Evolutionary conservation across 495 filamentous ascomycete species (phyloP), one percentile per base, ranked within the genome.

Genomic region (Penicillium simplicissimum): DNA sequence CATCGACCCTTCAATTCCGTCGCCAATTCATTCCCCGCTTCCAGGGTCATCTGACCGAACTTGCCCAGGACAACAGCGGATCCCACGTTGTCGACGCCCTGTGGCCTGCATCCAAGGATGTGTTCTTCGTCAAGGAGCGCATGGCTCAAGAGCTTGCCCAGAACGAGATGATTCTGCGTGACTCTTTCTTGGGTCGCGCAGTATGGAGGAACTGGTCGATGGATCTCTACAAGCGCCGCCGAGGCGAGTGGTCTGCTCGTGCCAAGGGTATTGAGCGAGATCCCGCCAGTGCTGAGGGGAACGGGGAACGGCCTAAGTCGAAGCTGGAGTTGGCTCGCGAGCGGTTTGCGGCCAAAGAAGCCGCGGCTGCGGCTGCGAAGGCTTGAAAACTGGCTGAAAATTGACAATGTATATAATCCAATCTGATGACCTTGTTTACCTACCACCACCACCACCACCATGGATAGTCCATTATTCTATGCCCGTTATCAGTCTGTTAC

Each of bases 171-270:
- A 71, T 80, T 11, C 77, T 98, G 17, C 82, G 93, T 23, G 88
- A 91, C 59, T 88, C 87, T 0, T 88, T 84, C 64, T 79, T 88
- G 25, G 95, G 95, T 3, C 78, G 93, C 7, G 89, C 87, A 3
- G 91, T 96, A 11, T 97, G 92, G 94, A 80, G 88, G 56, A 91
- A 95, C 61, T 98, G 95, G 96, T 85, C 82, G 55, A 92, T 96
- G 77, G 95, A 98, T 74, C 68, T 93, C 23, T 98, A 88, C 75
- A 90, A 88, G 64, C 77, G 86, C 49, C 79, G 85, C 52, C 75
- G 86, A 40, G 79, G 75, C 21, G 89, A 93, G 37, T 96, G 91
- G 91, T 81, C 87, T 31, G 73, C 76, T 21, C 86, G 85, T 74
- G 88, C 86, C 15, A 90, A 89, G 76, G 85, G 71, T 2, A 51